These are phyloP conservation scores for Geotrichum restrictum DNA, from an alignment of 1,139 yeast species.

Conservation along the genomic window DNA sequence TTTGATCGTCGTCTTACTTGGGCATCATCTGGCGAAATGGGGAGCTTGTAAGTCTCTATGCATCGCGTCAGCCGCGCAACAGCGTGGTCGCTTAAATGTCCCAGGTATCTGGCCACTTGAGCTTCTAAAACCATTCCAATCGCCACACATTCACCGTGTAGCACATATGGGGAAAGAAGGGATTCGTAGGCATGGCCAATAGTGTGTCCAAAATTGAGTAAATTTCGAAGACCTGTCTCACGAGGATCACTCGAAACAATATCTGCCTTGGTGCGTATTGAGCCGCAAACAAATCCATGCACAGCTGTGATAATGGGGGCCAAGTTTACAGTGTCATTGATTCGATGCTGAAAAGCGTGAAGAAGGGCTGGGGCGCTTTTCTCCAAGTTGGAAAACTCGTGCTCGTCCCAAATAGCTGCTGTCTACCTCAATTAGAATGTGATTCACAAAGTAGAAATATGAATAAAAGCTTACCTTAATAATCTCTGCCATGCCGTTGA, in stretches of 20 bases:
- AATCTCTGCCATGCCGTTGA: slow-evolving; percentile 98
- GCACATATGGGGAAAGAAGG: slow-evolving; percentile 89
- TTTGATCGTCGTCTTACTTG: slow-evolving; percentile 65
- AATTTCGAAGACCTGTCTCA: slow-evolving; percentile 88
- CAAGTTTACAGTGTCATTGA: slow-evolving; percentile 49
- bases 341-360: slow-evolving; percentile 13
- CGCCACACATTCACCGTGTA: slow-evolving; percentile 97
- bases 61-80: slow-evolving; percentile 87
- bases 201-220: slow-evolving; percentile 92
- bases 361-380: slow-evolving; percentile 41
- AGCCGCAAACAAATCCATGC: slow-evolving; percentile 73
- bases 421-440: slow-evolving; percentile 43
- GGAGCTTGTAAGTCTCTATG: slow-evolving; percentile 78
- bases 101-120: slow-evolving; percentile 84
- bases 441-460: not conserved
- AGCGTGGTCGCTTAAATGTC: slow-evolving; percentile 84
- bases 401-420: slow-evolving; percentile 95
- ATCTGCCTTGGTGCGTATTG: slow-evolving; percentile 84
- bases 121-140: slow-evolving; percentile 95
- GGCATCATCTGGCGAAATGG: slow-evolving; percentile 72
- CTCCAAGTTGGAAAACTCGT: slow-evolving; percentile 80
- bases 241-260: slow-evolving; percentile 94
- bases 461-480: slow-evolving; percentile 49
- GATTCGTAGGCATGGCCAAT: slow-evolving; percentile 99
- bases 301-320: slow-evolving; percentile 66